These are phyloP conservation scores for Trichosporon asahii DNA, from an alignment of 1,284 basidiomycete genomes.

Conservation along the genomic window DNA sequence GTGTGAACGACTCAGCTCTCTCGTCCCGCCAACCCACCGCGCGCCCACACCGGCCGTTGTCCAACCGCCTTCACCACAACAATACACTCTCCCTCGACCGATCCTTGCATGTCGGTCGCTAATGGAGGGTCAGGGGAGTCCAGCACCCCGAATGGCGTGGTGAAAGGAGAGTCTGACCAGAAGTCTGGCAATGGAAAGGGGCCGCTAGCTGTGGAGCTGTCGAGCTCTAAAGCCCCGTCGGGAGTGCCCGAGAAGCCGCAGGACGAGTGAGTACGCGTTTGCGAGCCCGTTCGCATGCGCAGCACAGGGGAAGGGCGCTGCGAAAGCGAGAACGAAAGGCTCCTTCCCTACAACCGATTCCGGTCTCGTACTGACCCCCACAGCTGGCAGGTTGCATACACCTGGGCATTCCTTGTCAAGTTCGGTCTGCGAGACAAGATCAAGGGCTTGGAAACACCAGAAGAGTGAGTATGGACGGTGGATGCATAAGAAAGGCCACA, in stretches of 20 bases:
- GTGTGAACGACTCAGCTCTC: background rate
- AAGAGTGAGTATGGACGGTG: slow-evolving; percentile 38
- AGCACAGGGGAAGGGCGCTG: background rate
- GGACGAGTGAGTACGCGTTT: slow-evolving; percentile 40
- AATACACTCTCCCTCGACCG: background rate
- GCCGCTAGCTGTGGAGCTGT: background rate
- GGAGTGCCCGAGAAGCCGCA: slow-evolving; percentile 26
- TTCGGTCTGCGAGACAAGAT: slow-evolving; percentile 39
- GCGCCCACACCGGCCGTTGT: background rate
- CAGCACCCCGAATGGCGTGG: background rate
- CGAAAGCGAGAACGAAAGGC: background rate
- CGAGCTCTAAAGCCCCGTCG: background rate
- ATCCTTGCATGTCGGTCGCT: slow-evolving; percentile 7
- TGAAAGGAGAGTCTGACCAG: background rate
- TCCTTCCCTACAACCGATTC: background rate
- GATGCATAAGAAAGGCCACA: background rate
- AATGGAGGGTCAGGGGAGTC: background rate
- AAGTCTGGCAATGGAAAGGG: background rate
- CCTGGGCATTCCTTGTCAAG: slow-evolving; percentile 48
- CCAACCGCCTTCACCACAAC: background rate
- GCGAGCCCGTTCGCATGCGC: background rate
- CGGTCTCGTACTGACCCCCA: background rate
- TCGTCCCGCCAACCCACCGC: background rate
- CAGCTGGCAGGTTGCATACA: slow-evolving; percentile 50
- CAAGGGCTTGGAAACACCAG: slow-evolving; percentile 34